Evolutionary conservation across 805 yeast species (phyloP).

Genomic region (Priceomyces medius): DNA sequence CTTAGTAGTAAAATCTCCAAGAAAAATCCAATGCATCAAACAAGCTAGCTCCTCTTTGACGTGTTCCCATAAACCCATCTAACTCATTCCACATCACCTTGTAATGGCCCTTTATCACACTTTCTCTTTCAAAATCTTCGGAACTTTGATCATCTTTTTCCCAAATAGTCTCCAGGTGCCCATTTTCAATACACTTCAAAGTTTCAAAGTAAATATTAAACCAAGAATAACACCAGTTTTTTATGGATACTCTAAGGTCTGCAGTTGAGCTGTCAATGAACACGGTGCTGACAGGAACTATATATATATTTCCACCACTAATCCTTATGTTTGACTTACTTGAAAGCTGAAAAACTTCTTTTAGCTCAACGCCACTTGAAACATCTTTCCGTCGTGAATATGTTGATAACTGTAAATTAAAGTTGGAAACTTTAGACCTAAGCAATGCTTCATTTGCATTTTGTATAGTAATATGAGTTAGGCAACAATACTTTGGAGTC

Average conservation of each 20-base stretch:
- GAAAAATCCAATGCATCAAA: conserved; percentile 51
- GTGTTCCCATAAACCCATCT: conserved; percentile 69
- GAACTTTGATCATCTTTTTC: neutral
- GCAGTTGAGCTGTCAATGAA: conserved; percentile 3
- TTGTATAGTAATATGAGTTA: conserved; percentile 14
- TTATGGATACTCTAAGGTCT: conserved; percentile 18
- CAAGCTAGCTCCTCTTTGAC: conserved; percentile 49
- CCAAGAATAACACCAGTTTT: conserved; percentile 27
- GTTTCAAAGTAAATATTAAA: conserved; percentile 18
- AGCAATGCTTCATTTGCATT: conserved; percentile 10
- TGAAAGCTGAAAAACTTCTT: conserved; percentile 1
- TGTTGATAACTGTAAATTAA: conserved; percentile 7
- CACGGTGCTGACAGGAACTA: conserved; percentile 4
- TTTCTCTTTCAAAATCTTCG: neutral
- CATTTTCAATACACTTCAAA: conserved; percentile 1
- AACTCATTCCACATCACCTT: conserved; percentile 37
- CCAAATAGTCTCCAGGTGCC: neutral
- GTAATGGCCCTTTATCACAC: conserved; percentile 2
- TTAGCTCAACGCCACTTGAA: conserved; percentile 6
- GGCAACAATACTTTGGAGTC: conserved; percentile 8
- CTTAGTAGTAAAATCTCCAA: conserved; percentile 23
- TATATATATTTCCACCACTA: neutral
- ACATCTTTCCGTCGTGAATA: conserved; percentile 1
- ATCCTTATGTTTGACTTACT: conserved; percentile 1
- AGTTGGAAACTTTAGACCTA: conserved; percentile 5